Percentiles rank a stretch among this genome's conserved stretches.
phyloP scores from a whole-genome alignment of 106 monocot genomes.

The Iris macrosiphon region DNA sequence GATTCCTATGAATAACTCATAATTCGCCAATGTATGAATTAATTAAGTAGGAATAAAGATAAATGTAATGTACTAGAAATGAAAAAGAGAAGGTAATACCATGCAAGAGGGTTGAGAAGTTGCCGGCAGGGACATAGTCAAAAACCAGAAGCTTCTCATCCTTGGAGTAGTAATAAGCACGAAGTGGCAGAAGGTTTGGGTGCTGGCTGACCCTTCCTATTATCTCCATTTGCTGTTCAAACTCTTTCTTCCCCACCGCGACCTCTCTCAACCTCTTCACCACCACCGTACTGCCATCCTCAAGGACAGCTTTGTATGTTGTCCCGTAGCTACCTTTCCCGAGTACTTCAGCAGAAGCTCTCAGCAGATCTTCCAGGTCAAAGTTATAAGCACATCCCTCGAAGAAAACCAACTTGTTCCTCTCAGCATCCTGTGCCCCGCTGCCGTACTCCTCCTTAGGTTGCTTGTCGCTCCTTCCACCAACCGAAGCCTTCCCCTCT shows the following conservation, averaged over 20 bases:
- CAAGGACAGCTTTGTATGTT: slow-evolving; percentile 58
- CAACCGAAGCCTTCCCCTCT: slow-evolving; percentile 20
- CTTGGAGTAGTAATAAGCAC: slow-evolving; percentile 62
- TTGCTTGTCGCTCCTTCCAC: slow-evolving; percentile 32
- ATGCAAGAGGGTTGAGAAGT: slow-evolving; percentile 36
- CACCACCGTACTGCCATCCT: slow-evolving; percentile 50
- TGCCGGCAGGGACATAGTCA: slow-evolving; percentile 40
- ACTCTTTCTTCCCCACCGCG: slow-evolving; percentile 48
- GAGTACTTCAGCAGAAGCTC: slow-evolving; percentile 64
- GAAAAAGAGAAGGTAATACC: no score
- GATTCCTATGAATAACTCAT: no score
- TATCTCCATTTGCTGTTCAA: slow-evolving; percentile 59
- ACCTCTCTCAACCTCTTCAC: slow-evolving; percentile 61
- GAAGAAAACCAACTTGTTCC: slow-evolving; percentile 56
- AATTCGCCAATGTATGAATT: no score
- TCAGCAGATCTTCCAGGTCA: slow-evolving; percentile 55
- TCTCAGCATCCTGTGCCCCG: slow-evolving; percentile 48
- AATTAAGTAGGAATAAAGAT: no score
- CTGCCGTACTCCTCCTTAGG: slow-evolving; percentile 42
- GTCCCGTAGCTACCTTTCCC: slow-evolving; percentile 67
- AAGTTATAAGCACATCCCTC: slow-evolving; percentile 48
- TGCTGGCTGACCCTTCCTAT: slow-evolving; percentile 42
- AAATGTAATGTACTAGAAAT: no score
- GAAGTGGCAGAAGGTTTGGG: slow-evolving; percentile 38
- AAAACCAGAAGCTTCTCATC: slow-evolving; percentile 67